A percentile compares a stretch with the other conserved stretches of the same genome.
Conservation (phyloP, 2,329 filamentous ascomycete genomes). For the Claviceps lovelessii region DNA sequence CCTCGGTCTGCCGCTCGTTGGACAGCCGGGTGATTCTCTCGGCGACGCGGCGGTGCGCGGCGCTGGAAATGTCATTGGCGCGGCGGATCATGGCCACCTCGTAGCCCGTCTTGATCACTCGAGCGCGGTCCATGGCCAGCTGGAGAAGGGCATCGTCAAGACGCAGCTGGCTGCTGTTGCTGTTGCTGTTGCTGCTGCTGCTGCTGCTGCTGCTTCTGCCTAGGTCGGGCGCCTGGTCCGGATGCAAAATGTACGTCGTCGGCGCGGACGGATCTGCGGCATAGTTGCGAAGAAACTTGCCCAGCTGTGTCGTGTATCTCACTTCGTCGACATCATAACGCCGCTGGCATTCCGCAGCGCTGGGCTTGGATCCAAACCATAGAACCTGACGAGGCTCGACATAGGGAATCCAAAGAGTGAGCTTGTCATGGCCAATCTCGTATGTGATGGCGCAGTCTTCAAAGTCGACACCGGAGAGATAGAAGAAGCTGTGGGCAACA, state of each 20-base stretch:
- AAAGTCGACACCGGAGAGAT: constrained; percentile 40
- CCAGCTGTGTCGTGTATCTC: constrained; percentile 42
- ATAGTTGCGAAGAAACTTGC: constrained; percentile 26
- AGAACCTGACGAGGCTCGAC: constrained; percentile 47
- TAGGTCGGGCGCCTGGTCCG: constrained; percentile 24
- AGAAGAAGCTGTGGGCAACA: constrained; percentile 36
- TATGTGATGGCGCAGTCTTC: constrained; percentile 42
- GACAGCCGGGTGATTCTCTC: constrained; percentile 44
- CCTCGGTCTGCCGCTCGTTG: constrained; percentile 76
- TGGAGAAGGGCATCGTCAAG: constrained; percentile 42
- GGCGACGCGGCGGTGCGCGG: constrained; percentile 63
- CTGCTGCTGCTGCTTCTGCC: not conserved
- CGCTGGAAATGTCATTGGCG: constrained; percentile 66
- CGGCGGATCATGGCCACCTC: constrained; percentile 70
- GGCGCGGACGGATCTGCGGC: constrained; percentile 25
- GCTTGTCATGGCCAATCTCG: constrained; percentile 41
- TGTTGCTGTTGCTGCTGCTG: constrained; percentile 6
- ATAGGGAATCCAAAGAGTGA: constrained; percentile 61
- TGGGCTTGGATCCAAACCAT: constrained; percentile 49
- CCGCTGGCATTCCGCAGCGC: constrained; percentile 43
- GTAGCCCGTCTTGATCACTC: constrained; percentile 73
- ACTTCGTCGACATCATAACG: constrained; percentile 59
- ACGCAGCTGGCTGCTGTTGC: constrained; percentile 14
- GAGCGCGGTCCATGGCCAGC: constrained; percentile 62
- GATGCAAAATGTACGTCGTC: constrained; percentile 32